These are phyloP conservation scores for Boletus sp. DNA, from an alignment of 768 basidiomycete genomes.

Conservation along the genomic window DNA sequence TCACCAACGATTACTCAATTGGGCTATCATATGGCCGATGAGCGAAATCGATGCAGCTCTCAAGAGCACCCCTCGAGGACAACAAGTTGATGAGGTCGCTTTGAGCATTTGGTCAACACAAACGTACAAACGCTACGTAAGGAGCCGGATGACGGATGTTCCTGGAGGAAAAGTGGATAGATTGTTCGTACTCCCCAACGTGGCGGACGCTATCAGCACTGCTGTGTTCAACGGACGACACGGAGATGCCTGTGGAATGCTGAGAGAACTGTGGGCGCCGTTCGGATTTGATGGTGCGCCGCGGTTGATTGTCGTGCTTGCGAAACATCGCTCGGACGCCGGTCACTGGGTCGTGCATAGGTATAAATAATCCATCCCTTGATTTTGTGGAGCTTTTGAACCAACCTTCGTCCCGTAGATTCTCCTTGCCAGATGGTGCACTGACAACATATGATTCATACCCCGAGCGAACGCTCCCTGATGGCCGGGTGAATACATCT, in stretches of 20 bases:
- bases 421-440: constrained; percentile 78
- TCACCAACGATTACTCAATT: constrained; percentile 71
- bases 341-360: constrained; percentile 91
- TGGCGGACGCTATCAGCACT: constrained; percentile 88
- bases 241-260: constrained; percentile 82
- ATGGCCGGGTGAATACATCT: constrained; percentile 67
- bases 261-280: constrained; percentile 79
- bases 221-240: constrained; percentile 86
- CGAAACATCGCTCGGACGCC: constrained; percentile 76
- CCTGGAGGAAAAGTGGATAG: constrained; percentile 77
- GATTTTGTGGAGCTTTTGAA: neutral
- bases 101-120: constrained; percentile 89
- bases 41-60: constrained; percentile 73
- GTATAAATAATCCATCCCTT: constrained; percentile 36
- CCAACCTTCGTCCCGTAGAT: constrained; percentile 40
- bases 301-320: constrained; percentile 73
- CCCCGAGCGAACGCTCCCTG: constrained; percentile 77
- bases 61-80: constrained; percentile 78
- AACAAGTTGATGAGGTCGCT: constrained; percentile 87
- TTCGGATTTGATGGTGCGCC: constrained; percentile 84
- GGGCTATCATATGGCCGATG: constrained; percentile 89
- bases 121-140: constrained; percentile 86
- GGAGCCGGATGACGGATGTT: constrained; percentile 75
- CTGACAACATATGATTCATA: constrained; percentile 87
- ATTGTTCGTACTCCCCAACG: constrained; percentile 86